Evolutionary conservation across 441 rosid genomes (phyloP), one percentile per base, ranked within the genome.

Genomic region (California macrophylla): DNA sequence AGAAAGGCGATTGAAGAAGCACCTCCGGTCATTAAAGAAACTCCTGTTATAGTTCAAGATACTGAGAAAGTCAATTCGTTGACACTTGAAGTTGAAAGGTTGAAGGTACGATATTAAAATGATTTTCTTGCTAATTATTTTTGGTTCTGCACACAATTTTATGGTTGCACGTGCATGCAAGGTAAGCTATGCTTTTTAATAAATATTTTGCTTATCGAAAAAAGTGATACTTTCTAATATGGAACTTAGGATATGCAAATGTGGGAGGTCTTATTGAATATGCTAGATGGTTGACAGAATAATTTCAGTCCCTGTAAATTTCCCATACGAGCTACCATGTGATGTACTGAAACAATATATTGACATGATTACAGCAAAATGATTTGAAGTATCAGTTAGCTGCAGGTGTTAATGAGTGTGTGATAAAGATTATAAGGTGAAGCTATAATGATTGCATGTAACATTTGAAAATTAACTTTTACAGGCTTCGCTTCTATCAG

Each of bases 1-100:
- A 84, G 78, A 56, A 89, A 83, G 74, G 95, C 92, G 68, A 92
- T 87, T 79, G 96, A 92, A 79, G 91, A 90, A 79, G 91, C 99
- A 70, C 87, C 88, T 64, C 86, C 84, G 32, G 79, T 90, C 70
- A 85, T 87, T 72, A 89, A 87, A 78, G 90, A 92, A 84, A 86
- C 93, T 76, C 89, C 95, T 76, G 89, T 92, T 71, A 74, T 88
- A 64, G 84, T 95, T 84, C 91, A 92, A 79, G 91, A 92, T 78
- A 89, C 93, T 30, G 87, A 85, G 79, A 95, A 78, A 77, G 80
- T 95, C n/a, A 78, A 84, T 69, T 77, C 79, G 45, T 79, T 95
- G 79, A 82, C 74, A 42, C 78, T 84, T 64, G 97, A 92, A 75
- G 85, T 89, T 38, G 89, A 89, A 72, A 87, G 79, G 80, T 80